Base-by-base conservation (phyloP, 805 yeast species). In the Saturnispora serradocipensis region DNA sequence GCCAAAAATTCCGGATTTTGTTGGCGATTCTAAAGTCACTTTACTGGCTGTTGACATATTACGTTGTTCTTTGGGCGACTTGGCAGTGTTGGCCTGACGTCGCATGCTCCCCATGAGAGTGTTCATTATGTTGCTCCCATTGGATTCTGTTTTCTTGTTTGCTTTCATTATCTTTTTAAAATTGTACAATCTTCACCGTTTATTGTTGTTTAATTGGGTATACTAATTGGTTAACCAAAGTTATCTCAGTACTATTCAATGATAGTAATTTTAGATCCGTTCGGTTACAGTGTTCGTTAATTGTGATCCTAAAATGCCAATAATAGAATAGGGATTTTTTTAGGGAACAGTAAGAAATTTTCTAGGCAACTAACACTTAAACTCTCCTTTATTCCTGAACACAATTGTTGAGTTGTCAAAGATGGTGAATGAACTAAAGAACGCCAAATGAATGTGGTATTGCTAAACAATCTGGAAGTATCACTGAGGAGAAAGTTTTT, bases 81-180 rank as follows among this genome's bases (percentile, higher is more conserved):
- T 48, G 30, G 36, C 15, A 9, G 34, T 20, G 16, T 50, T 45
- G 10, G 44, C 46, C 30, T 36, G 43, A 15, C 50, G 50, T 35
- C 53, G 39, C 56, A 54, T 54, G 28, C 48, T 52, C 1, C 57
- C 57, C 57, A 54, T 52, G 8, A 54, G 44, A 3, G 55, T 48
- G 16, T 42, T 48, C 55, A 55, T 50, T 15, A 49, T 43, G n/a
- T 43, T 51, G 16, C 45, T 16, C n/a, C 35, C 24, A 7, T 51
- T 46, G 18, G 52, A 43, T 16, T 55, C 57, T 1, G 52, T 45
- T 30, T 46, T 50, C 30, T 53, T 55, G 18, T 38, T 45, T 3
- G 52, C 28, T 24, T 54, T 54, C 57, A 54, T 43, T 27, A 39
- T 20, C 3, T 8, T 13, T 38, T 18, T 38, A 15, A 13, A 38